Percentiles rank a stretch among this genome's conserved stretches.
Evolutionary conservation across 164 flowering plant genomes (phyloP).

Genomic region (Magnolia changhungtana): DNA sequence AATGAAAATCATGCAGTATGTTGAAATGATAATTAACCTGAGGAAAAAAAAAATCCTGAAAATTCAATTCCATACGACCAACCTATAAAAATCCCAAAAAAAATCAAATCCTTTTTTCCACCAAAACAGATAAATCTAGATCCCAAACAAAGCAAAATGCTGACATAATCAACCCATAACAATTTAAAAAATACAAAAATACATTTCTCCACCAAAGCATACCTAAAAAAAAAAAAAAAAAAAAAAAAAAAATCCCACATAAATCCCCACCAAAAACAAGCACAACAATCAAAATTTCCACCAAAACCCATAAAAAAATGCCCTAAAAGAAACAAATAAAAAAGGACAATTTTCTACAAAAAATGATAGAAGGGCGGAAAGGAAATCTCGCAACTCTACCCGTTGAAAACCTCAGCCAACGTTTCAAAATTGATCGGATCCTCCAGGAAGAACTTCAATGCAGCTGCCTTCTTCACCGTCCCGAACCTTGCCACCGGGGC

Average conservation of each 20-base stretch:
- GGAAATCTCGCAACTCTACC: constrained; percentile 13
- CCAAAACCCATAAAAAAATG: not conserved
- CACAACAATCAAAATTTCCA: not conserved
- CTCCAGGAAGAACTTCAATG: constrained; percentile 57
- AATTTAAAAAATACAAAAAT: not conserved
- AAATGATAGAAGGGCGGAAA: not conserved
- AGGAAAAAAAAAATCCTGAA: not conserved
- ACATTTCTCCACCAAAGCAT: too few species aligned
- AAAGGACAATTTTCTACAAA: not conserved
- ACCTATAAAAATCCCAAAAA: not conserved
- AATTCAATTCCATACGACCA: not conserved
- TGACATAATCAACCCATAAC: not conserved
- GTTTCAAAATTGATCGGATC: constrained; percentile 55
- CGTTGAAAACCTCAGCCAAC: constrained; percentile 47
- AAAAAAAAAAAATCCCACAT: not conserved
- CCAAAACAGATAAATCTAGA: not conserved
- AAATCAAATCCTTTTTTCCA: not conserved
- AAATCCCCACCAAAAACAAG: too few species aligned
- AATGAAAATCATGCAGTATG: not conserved
- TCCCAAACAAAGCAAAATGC: not conserved
- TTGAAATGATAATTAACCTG: not conserved
- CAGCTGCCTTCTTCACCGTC: constrained; percentile 54
- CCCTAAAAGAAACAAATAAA: not conserved
- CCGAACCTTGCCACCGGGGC: constrained; percentile 70
- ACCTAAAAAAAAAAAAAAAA: not conserved